Evolutionary conservation across 495 filamentous ascomycete genomes (phyloP), one percentile per base, ranked within the genome.

Genomic region (Hypoxylon rickii): DNA sequence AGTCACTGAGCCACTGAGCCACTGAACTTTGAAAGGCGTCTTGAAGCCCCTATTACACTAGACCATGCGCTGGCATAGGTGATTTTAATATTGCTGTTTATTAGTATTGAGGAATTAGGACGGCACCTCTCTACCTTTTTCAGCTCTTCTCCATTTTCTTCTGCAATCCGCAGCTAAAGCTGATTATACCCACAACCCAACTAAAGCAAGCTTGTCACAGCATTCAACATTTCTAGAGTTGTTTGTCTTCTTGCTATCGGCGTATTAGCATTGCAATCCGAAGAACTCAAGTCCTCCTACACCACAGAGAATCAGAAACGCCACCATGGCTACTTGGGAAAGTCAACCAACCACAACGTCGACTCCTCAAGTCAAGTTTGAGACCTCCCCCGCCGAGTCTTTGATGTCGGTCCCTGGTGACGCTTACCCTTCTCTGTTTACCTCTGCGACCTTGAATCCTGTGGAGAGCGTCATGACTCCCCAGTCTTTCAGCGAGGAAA

Each of bases 341-440:
- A 40, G 61, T 46, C 64, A 70, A 67, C 43, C 34, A 56, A 38
- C 44, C n/a, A 19, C 51, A 7, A 65, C 69, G 10, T 59, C 73
- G 52, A 63, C 75, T 42, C 70, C 75, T 38, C 68, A 58, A 55
- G 62, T 77, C 66, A 78, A 79, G 67, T 76, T 77, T 40, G 77
- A 79, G 68, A 52, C 67, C 33, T 78, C 76, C 31, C 75, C 75
- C 4, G 63, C 77, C 58, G 80, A 83, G 63, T 80, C 77, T 36
- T 70, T 82, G 19, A 68, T 81, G 38, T 82, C 80, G 4, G 72
- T 74, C 1, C 79, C 80, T 5, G 76, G 74, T 58, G 75, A 80
- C 42, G 65, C 69, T 26, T 82, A 77, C 52, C 69, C 80, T 11
- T 73, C 79, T 16, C 73, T 83, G 38, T 83, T 83, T 64, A 60